These are phyloP conservation scores for Phialophora verrucosa DNA, from an alignment of 2,329 filamentous ascomycete genomes.

Conservation along the genomic window DNA sequence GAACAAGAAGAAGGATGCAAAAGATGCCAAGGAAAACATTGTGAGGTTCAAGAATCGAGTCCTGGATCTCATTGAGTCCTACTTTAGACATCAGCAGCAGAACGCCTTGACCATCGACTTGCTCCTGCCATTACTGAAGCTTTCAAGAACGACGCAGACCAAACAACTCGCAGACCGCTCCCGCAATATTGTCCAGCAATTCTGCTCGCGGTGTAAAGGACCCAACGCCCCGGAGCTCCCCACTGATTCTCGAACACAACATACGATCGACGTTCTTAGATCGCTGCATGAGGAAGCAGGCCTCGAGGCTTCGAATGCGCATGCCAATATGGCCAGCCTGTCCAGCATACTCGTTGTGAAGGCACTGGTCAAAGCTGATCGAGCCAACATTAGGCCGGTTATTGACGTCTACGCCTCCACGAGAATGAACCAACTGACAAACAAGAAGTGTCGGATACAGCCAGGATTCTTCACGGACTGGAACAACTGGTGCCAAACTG, in stretches of 20 bases:
- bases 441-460: conserved; percentile 65
- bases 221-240: conserved; percentile 52
- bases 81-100: conserved; percentile 76
- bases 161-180: conserved; percentile 78
- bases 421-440: conserved; percentile 63
- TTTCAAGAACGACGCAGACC: conserved; percentile 76
- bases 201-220: conserved; percentile 68
- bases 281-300: conserved; percentile 70
- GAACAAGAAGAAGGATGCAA: conserved; percentile 80
- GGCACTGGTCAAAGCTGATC: conserved; percentile 53
- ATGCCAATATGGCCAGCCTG: conserved; percentile 74
- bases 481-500: conserved; percentile 69
- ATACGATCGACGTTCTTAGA: conserved; percentile 52
- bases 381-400: conserved; percentile 59
- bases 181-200: conserved; percentile 72
- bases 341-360: conserved; percentile 54
- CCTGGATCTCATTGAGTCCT: conserved; percentile 84
- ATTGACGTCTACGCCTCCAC: conserved; percentile 69
- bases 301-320: conserved; percentile 65
- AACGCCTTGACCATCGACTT: conserved; percentile 71
- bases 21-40: conserved; percentile 85
- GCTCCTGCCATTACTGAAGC: conserved; percentile 75
- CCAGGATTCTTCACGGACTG: conserved; percentile 72
- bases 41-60: conserved; percentile 95
- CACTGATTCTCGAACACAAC: conserved; percentile 55